Conservation (phyloP, 345 rosid species). For the Aquilaria sinensis region DNA sequence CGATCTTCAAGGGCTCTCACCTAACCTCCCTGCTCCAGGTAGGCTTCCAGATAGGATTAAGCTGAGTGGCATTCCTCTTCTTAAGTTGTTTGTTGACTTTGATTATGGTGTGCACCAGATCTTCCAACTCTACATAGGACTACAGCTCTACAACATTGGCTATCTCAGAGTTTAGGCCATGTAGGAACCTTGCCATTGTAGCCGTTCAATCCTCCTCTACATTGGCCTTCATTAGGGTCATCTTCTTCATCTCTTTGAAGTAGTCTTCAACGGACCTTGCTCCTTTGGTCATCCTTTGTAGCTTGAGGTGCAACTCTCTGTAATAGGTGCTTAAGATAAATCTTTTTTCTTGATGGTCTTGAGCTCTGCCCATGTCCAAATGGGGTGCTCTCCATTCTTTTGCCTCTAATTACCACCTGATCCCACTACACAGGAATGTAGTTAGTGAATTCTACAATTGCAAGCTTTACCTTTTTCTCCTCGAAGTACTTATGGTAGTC, state of each 20-base stretch:
- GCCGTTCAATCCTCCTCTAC: constrained; percentile 4
- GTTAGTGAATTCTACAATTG: background rate
- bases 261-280: background rate
- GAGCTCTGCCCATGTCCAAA: background rate
- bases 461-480: constrained; percentile 1
- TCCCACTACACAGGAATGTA: constrained; percentile 6
- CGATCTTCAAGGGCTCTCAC: too few relatives aligned
- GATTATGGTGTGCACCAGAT: background rate
- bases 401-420: background rate
- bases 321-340: background rate
- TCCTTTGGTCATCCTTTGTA: too few relatives aligned
- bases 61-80: background rate
- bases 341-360: background rate
- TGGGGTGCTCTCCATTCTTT: background rate
- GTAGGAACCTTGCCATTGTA: background rate
- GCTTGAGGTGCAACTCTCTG: background rate
- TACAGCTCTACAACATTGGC: too few relatives aligned
- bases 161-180: too few relatives aligned
- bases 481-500: background rate
- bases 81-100: background rate
- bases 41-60: too few relatives aligned
- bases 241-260: background rate
- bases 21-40: too few relatives aligned
- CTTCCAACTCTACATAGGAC: background rate
- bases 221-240: background rate